Conservation (phyloP, 2,329 filamentous ascomycete species). For the Pseudonectria buxi region DNA sequence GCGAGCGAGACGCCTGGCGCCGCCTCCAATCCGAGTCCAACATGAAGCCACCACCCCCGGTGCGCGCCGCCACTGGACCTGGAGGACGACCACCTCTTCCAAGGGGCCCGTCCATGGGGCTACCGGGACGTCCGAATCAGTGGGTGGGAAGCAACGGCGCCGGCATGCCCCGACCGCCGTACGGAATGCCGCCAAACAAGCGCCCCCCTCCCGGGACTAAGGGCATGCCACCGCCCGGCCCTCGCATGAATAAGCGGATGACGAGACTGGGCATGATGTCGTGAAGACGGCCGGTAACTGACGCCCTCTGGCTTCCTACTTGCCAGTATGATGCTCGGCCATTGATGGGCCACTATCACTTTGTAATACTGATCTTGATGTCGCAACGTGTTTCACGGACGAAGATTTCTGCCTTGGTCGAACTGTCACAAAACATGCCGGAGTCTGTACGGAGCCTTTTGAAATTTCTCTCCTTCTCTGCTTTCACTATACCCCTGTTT, state of each 20-base stretch:
- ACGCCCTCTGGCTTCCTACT: conserved; percentile 6
- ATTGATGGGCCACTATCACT: conserved; percentile 9
- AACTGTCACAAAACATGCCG: neutral
- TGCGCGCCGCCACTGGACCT: neutral
- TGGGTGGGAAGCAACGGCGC: conserved; percentile 9
- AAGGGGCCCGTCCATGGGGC: conserved; percentile 9
- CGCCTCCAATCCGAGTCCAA: conserved; percentile 32
- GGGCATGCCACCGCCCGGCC: conserved; percentile 27
- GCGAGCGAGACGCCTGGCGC: conserved; percentile 75
- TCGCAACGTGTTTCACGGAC: neutral
- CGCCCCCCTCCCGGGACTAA: conserved; percentile 27
- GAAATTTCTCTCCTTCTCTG: neutral
- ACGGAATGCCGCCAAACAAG: conserved; percentile 17
- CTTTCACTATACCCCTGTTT: conserved; percentile 1
- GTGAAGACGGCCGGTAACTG: conserved; percentile 11
- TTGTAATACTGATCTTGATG: conserved; percentile 14
- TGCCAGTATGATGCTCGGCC: conserved; percentile 9
- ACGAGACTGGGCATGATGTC: conserved; percentile 54
- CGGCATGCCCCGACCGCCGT: conserved; percentile 17
- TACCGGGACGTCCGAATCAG: conserved; percentile 20
- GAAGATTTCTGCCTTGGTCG: too few species aligned
- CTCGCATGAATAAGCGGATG: conserved; percentile 56
- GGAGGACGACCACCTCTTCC: conserved; percentile 3
- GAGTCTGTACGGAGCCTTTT: neutral
- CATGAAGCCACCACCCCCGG: conserved; percentile 10